phyloP scores from a whole-genome alignment of 306 rosid species.

The Castanea crenata region DNA sequence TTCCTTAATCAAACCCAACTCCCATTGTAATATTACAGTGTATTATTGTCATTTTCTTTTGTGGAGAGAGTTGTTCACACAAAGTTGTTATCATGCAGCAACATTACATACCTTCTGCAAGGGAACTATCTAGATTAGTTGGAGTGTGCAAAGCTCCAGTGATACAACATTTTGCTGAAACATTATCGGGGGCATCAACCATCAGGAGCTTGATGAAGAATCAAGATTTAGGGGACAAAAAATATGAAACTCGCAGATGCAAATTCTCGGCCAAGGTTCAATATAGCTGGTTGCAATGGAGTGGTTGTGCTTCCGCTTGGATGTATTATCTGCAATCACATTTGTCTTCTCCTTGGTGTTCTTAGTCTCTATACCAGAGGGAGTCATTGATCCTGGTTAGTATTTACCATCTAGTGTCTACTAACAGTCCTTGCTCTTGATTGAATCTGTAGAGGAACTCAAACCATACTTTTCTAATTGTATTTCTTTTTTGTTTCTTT shows the following conservation, averaged over 20 bases:
- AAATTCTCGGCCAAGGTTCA: too few species aligned
- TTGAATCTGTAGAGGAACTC: not conserved
- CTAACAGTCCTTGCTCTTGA: not conserved
- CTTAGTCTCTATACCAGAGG: slow-evolving; percentile 61
- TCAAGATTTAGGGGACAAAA: too few species aligned
- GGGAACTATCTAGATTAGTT: too few species aligned
- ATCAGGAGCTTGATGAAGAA: too few species aligned
- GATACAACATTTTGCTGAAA: too few species aligned
- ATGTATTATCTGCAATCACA: slow-evolving; percentile 53
- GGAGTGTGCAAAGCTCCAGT: too few species aligned
- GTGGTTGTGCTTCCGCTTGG: slow-evolving; percentile 65
- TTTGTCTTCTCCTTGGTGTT: slow-evolving; percentile 65
- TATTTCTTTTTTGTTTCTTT: not conserved
- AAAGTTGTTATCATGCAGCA: slow-evolving; percentile 40
- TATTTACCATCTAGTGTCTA: not conserved
- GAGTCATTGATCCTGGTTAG: slow-evolving; percentile 65
- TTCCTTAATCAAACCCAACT: not conserved
- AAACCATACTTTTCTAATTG: not conserved
- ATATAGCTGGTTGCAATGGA: too few species aligned
- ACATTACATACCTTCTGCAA: slow-evolving; percentile 39
- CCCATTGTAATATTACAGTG: not conserved
- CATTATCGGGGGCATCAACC: too few species aligned
- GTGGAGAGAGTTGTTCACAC: not conserved
- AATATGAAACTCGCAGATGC: too few species aligned
- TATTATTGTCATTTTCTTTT: not conserved